Evolutionary conservation across 2,329 filamentous ascomycete species (phyloP).

Genomic region (Hymenoscyphus albidus): DNA sequence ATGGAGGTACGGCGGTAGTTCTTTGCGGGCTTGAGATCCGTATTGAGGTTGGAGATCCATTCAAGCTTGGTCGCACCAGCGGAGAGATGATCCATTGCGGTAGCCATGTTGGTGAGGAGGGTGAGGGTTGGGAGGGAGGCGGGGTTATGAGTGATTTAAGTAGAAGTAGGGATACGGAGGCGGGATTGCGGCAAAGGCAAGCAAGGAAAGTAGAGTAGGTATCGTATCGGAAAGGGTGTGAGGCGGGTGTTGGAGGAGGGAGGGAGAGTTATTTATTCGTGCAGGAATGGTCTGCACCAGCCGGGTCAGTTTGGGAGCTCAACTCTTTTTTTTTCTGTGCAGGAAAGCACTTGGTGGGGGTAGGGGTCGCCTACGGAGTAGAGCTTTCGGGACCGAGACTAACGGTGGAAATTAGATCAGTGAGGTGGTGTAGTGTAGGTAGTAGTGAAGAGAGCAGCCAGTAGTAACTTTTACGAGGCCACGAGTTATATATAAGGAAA

Average conservation of each 20-base stretch:
- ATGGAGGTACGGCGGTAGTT: constrained; percentile 97
- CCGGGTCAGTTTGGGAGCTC: not conserved
- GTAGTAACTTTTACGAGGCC: not conserved
- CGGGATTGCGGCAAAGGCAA: not conserved
- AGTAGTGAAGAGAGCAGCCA: not conserved
- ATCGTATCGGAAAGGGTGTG: not conserved
- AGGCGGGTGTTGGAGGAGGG: not conserved
- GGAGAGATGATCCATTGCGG: constrained; percentile 81
- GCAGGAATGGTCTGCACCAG: not conserved
- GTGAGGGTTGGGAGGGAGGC: not conserved
- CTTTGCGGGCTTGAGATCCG: constrained; percentile 76
- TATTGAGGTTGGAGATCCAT: constrained; percentile 73
- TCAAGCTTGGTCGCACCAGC: constrained; percentile 67
- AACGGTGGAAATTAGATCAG: not conserved
- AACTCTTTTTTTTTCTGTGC: constrained; percentile 10
- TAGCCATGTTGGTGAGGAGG: constrained; percentile 39
- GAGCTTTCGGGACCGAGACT: constrained; percentile 9
- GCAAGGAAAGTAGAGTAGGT: not conserved
- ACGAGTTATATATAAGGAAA: constrained; percentile 3
- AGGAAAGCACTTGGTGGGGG: constrained; percentile 10
- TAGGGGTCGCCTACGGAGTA: not conserved
- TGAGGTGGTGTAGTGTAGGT: not conserved
- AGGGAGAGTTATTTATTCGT: not conserved
- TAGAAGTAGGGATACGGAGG: not conserved
- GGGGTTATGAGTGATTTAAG: not conserved